Evolutionary conservation across 179 eudicot genomes (phyloP), one percentile per base, ranked within the genome.

Genomic region (Sideroxylon spinosum): DNA sequence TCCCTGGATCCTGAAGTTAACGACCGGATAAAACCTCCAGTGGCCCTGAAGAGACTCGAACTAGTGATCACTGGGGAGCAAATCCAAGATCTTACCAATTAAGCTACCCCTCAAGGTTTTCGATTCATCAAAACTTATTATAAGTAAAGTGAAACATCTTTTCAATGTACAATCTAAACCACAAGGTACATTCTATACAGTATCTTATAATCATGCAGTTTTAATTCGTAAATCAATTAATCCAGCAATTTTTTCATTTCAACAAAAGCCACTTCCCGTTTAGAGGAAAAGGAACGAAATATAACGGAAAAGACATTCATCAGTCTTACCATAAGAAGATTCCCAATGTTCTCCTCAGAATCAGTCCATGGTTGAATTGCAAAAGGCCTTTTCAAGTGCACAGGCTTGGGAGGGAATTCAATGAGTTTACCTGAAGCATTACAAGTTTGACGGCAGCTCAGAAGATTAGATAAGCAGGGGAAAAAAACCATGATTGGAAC

Each of bases 291-390:
- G 12, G 44, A 59, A 4, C 0, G 0, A 19, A 49, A 50, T 23
- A 68, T 32, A 28, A 73, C 14, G 52, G 25, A 20, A 70, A 74
- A 25, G 48, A 9, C 26, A 28, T 26, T 32, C 59, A 49, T n/a
- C 65, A 59, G 49, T 73, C 91, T 85, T 85, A 95, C 98, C 98
- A 95, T 95, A 65, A 95, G 76, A 84, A 95, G 95, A 86, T 89
- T 90, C 73, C 97, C 97, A 59, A 93, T 87, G 83, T 88, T 90
- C 63, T 90, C 93, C 75, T 91, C 98, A 50, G 94, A 91, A 78
- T 84, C 91, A 73, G 73, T 75, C 98, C 97, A 95, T 6, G 98
- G 98, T 65, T 87, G 87, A 57, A 86, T 73, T 49, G 84, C 74
- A 83, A 95, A 88, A 76, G 95, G 97, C 85, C 79, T 91, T 85